These are phyloP conservation scores for Purpureocillium lavendulum DNA, from an alignment of 2,329 filamentous ascomycete genomes.

Conservation along the genomic window DNA sequence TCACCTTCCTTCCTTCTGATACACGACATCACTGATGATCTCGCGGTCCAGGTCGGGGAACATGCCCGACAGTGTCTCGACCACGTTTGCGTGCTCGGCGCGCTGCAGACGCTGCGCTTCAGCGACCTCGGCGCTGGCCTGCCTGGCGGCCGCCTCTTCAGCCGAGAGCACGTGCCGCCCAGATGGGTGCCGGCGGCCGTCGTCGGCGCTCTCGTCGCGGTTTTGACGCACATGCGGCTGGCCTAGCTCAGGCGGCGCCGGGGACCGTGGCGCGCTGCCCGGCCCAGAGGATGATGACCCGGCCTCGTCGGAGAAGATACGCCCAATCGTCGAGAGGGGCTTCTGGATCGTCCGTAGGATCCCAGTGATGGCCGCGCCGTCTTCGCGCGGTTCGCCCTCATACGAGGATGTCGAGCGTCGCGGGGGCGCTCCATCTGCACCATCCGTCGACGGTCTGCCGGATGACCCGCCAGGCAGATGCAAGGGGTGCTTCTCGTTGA, in stretches of 20 bases:
- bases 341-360: conserved; percentile 85
- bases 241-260: conserved; percentile 22
- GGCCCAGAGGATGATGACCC: conserved; percentile 27
- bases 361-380: conserved; percentile 74
- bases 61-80: conserved; percentile 92
- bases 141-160: conserved; percentile 80
- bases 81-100: conserved; percentile 81
- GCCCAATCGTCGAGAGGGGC: conserved; percentile 82
- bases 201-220: conserved; percentile 18
- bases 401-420: conserved; percentile 47
- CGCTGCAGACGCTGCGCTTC: conserved; percentile 77
- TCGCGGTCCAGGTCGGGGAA: conserved; percentile 93
- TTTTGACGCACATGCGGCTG: conserved; percentile 1
- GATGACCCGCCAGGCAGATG: conserved; percentile 18
- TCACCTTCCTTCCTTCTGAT: conserved; percentile 88
- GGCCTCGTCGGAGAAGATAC: conserved; percentile 76
- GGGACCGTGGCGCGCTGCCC: conserved; percentile 26
- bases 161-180: conserved; percentile 49
- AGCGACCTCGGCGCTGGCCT: conserved; percentile 83
- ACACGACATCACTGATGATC: conserved; percentile 92
- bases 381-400: conserved; percentile 50
- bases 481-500: conserved; percentile 35
- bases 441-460: conserved; percentile 33
- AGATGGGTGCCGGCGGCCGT: conserved; percentile 21
- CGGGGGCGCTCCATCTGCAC: conserved; percentile 26